Conservation (phyloP, 2,329 filamentous ascomycete genomes). For the Leptographium flavum region DNA sequence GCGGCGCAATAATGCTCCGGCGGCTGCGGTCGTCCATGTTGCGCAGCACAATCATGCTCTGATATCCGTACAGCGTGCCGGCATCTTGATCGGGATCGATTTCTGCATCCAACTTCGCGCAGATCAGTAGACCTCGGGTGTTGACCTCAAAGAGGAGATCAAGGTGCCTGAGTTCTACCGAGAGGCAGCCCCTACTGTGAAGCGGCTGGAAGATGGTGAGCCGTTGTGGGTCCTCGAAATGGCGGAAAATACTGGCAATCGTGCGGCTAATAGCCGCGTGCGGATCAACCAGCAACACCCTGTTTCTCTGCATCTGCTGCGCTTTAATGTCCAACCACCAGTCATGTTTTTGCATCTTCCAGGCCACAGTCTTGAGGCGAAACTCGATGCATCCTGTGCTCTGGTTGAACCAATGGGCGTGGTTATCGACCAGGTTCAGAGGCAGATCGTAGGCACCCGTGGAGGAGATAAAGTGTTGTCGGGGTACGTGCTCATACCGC, state of each 20-base stretch:
- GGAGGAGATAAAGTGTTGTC: neutral
- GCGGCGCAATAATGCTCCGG: conserved; percentile 39
- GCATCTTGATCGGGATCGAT: conserved; percentile 44
- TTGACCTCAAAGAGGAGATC: conserved; percentile 41
- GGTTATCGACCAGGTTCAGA: conserved; percentile 29
- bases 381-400: conserved; percentile 29
- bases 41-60: conserved; percentile 41
- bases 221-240: conserved; percentile 30
- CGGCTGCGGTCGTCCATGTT: conserved; percentile 21
- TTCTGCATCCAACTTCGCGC: conserved; percentile 31
- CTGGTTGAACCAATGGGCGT: conserved; percentile 47
- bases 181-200: conserved; percentile 12
- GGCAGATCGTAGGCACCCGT: conserved; percentile 37
- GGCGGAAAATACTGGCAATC: conserved; percentile 29
- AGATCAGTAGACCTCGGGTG: conserved; percentile 24
- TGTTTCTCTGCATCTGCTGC: conserved; percentile 7
- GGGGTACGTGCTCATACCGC: conserved; percentile 5
- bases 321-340: conserved; percentile 21
- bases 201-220: conserved; percentile 33
- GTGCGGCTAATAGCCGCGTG: conserved; percentile 23
- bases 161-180: conserved; percentile 35
- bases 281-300: conserved; percentile 31
- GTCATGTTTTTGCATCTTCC: conserved; percentile 13
- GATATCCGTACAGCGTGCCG: conserved; percentile 45
- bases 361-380: conserved; percentile 16